Base-by-base conservation (phyloP, 106 monocot genomes). In the Dioscorea dumetorum region DNA sequence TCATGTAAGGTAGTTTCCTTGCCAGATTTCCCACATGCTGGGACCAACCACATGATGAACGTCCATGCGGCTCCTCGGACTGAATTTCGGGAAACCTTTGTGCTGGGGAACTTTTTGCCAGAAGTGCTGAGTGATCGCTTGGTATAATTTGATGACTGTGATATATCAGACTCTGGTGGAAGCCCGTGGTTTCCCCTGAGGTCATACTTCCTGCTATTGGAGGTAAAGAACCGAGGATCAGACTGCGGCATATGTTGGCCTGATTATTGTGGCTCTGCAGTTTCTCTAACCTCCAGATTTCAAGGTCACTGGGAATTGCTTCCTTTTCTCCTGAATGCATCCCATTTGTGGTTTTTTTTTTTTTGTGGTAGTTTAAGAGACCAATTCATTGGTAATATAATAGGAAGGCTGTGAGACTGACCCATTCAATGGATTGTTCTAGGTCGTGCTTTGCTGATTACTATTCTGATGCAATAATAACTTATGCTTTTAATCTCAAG, bases 21-120 rank as follows among this genome's bases (percentile, higher is more conserved):
- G 5, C 1, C 53, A 19, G 48, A 20, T 71, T 64, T 72, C 21
- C 28, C 18, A 28, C 24, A 51, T 24, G 17, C 33, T 12, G 81
- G 81, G 24, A 72, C 33, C 58, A 85, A 85, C 41, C 85, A 85
- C 60, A 70, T 62, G n/a, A 67, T 31, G 58, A 81, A 67, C 8
- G 49, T 54, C 21, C 68, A 63, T 3, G 73, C 33, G 59, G 71
- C 70, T 48, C 68, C 60, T 48, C 18, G 63, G 4, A 54, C 52
- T 66, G 9, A 24, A 21, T 34, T 53, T 32, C 65, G 60, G 60
- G 71, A 74, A 48, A 75, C 64, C 12, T 49, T 78, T 48, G 48
- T 16, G 24, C n/a, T 57, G 21, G 3, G 49, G 60, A 62, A 24
- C 64, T 68, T 59, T 14, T 22, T 68, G 49, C 52, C 50, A 35